Conservation (phyloP, 2,329 filamentous ascomycete species). For the Macrophomina tecta region DNA sequence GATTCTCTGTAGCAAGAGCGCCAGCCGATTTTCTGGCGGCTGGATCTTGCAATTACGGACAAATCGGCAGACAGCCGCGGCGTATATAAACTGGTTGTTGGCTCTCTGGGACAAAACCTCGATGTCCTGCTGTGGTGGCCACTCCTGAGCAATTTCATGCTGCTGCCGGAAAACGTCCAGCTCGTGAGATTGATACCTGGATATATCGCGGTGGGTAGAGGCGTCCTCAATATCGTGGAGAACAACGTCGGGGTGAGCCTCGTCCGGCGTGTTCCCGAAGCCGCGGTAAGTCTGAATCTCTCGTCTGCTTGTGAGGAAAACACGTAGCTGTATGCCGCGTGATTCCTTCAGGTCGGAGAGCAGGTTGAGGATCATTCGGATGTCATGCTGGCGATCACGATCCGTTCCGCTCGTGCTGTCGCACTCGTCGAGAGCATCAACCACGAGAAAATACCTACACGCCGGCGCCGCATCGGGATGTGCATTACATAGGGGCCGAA, state of each 20-base stretch:
- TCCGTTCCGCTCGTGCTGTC: neutral
- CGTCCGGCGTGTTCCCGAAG: neutral
- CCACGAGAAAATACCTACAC: conserved; percentile 23
- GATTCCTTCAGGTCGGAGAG: neutral
- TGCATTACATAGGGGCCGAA: conserved; percentile 30
- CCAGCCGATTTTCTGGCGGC: no score
- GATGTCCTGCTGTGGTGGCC: no score
- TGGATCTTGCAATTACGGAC: no score
- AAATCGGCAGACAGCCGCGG: no score
- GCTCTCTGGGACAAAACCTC: no score
- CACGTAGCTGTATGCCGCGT: neutral
- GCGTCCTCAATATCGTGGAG: neutral
- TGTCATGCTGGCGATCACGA: neutral
- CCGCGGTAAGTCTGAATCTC: neutral
- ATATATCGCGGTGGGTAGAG: neutral
- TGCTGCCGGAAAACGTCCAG: neutral
- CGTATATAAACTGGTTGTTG: no score
- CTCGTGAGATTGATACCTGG: neutral
- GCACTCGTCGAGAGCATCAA: conserved; percentile 31
- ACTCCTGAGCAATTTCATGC: no score
- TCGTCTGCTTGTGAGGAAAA: neutral
- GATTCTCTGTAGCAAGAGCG: no score
- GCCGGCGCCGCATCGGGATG: neutral
- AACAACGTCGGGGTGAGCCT: neutral
- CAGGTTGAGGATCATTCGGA: neutral